Percentiles rank a stretch among this genome's conserved stretches.
Evolutionary conservation across 768 basidiomycete genomes (phyloP).

Genomic region (Mycena sanguinolenta): DNA sequence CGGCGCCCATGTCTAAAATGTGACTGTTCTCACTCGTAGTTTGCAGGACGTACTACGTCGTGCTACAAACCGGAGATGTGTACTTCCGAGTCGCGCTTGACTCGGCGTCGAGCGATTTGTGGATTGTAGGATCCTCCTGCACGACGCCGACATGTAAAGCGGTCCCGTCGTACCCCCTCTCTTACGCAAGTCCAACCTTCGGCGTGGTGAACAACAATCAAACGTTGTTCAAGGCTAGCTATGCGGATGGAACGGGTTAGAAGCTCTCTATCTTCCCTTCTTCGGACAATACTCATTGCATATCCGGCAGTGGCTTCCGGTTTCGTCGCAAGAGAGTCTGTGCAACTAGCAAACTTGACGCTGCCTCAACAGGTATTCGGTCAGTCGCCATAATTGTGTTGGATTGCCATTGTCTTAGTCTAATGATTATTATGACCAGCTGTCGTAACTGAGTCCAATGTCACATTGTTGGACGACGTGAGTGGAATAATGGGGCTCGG

Average conservation of each 20-base stretch:
- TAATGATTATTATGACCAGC: constrained; percentile 56
- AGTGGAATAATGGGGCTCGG: constrained; percentile 85
- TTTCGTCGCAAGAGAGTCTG: constrained; percentile 76
- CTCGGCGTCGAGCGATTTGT: constrained; percentile 81
- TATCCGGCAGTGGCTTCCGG: constrained; percentile 68
- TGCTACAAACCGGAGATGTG: constrained; percentile 72
- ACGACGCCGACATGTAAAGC: constrained; percentile 63
- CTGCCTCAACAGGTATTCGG: constrained; percentile 76
- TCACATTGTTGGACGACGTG: constrained; percentile 70
- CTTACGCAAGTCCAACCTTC: constrained; percentile 77
- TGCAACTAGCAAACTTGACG: constrained; percentile 72
- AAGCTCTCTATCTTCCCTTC: constrained; percentile 10
- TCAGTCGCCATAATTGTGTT: constrained; percentile 46
- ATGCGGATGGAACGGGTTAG: constrained; percentile 80
- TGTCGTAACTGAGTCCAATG: constrained; percentile 71
- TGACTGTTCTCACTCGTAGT: neutral
- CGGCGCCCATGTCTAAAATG: neutral
- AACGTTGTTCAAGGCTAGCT: constrained; percentile 71
- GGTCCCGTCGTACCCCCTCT: constrained; percentile 79
- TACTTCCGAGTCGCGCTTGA: constrained; percentile 80
- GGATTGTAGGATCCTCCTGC: constrained; percentile 78
- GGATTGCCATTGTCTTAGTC: neutral
- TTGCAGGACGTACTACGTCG: constrained; percentile 76
- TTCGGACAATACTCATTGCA: neutral
- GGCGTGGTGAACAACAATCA: constrained; percentile 69